Evolutionary conservation across 2,329 filamentous ascomycete species (phyloP).

Genomic region (Scedosporium apiospermum): DNA sequence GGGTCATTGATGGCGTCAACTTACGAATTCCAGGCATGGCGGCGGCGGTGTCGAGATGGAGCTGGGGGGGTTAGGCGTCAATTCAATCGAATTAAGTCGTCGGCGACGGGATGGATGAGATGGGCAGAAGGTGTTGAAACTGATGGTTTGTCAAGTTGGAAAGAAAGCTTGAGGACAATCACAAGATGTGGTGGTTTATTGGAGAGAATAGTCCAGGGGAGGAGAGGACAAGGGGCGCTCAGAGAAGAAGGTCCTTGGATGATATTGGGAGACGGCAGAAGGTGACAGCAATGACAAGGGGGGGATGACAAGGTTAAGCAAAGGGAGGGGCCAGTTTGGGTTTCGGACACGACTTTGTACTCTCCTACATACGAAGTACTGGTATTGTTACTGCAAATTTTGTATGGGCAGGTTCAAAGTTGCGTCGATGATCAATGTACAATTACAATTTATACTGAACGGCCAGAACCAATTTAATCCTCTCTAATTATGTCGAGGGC

Average conservation of each 20-base stretch:
- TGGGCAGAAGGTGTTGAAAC: not conserved
- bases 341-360: too few relatives aligned
- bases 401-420: too few relatives aligned
- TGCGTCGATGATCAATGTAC: too few relatives aligned
- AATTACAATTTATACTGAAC: too few relatives aligned
- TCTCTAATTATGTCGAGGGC: too few relatives aligned
- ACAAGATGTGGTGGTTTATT: not conserved
- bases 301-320: too few relatives aligned
- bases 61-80: not conserved
- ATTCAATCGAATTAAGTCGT: not conserved
- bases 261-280: not conserved
- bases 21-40: slow-evolving; percentile 45
- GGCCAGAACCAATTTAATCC: too few relatives aligned
- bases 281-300: too few relatives aligned
- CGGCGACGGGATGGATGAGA: not conserved
- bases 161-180: too few relatives aligned
- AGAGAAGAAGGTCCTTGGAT: not conserved
- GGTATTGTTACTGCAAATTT: too few relatives aligned
- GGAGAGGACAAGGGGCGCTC: not conserved
- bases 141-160: not conserved
- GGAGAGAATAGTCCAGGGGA: not conserved
- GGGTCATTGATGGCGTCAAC: slow-evolving; percentile 16
- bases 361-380: too few relatives aligned
- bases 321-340: too few relatives aligned
- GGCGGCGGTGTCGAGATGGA: slow-evolving; percentile 7